Evolutionary conservation across 768 basidiomycete genomes (phyloP), one percentile per base, ranked within the genome.

Genomic region (Guyanaporus albipodus): DNA sequence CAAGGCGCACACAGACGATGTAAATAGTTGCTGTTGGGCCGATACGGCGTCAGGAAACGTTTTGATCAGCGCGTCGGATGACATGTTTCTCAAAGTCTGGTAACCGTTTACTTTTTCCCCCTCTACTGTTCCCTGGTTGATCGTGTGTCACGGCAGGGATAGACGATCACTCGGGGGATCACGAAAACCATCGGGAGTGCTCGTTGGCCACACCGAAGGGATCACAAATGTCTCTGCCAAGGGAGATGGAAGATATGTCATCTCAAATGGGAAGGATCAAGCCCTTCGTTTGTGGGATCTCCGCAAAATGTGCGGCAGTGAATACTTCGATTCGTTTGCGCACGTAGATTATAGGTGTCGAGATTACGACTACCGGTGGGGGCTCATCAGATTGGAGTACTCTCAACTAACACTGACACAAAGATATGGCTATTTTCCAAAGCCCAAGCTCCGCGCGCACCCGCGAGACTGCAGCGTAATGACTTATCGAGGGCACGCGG

Each of bases 211-310:
- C 54, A 96, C 92, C 0, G 94, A 98, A 59, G 91, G 95, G 33
- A 87, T 97, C 47, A 93, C 95, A 6, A 90, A 91, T 54, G 92
- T 96, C 12, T 87, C 91, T 27, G 86, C 95, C 2, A 97, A 96
- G 58, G 95, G 95, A 6, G 95, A 98, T 60, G 95, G 95, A 8
- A 83, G 95, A 49, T 97, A 97, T 62, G 73, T 95, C 37, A 84
- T 98, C 36, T 93, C 91, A 15, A 98, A 98, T 59, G 92, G 92
- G 29, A 98, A 98, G 67, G 95, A 98, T 62, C 94, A 98, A 58
- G 80, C 88, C 1, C 72, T 92, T 40, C 82, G 92, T 7, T 68
- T 97, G 19, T 97, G 95, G 88, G 95, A 98, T 67, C 71, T 97
- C 36, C 82, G 95, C 39, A 92, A 86, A 68, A 97, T 98, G 95